A percentile compares a stretch with the other conserved stretches of the same genome.
Conservation (phyloP, 768 basidiomycete species). For the Strobilomyces dryophilus region DNA sequence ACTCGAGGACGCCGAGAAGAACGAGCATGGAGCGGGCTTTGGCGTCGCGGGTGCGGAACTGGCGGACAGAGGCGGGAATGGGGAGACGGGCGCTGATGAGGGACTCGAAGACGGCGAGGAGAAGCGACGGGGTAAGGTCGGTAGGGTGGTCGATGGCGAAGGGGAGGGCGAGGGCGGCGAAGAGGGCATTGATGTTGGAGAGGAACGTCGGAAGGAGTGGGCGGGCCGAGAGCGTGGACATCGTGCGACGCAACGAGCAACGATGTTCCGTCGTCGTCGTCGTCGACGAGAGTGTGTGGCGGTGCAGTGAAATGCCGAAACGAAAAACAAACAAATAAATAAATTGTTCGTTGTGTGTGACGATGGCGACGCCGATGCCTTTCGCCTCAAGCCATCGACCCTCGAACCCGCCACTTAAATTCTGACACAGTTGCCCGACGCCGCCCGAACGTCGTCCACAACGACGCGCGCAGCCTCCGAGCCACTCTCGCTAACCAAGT, state of each 20-base stretch:
- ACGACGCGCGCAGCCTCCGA: neutral
- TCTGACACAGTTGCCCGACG: constrained; percentile 37
- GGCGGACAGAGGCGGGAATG: constrained; percentile 33
- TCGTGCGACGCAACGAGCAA: constrained; percentile 3
- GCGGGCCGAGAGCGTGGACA: constrained; percentile 8
- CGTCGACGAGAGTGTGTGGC: constrained; percentile 1
- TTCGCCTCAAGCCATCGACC: constrained; percentile 29
- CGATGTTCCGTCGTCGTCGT: no score
- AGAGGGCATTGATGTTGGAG: constrained; percentile 42
- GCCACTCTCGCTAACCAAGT: constrained; percentile 25
- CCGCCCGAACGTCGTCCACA: constrained; percentile 8
- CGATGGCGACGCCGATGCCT: constrained; percentile 35
- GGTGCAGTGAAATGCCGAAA: neutral
- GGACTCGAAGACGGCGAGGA: constrained; percentile 67
- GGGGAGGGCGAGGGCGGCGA: constrained; percentile 42
- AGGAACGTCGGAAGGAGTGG: constrained; percentile 17
- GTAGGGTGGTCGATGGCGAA: constrained; percentile 45
- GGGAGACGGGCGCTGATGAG: constrained; percentile 54
- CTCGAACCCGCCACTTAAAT: constrained; percentile 38
- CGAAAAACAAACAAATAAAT: neutral
- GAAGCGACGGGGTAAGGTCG: constrained; percentile 68
- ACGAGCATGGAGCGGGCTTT: constrained; percentile 68
- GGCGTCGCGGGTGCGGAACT: constrained; percentile 33
- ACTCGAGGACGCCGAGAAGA: constrained; percentile 69
- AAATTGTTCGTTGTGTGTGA: neutral